A percentile compares a stretch with the other conserved stretches of the same genome.
phyloP scores from a whole-genome alignment of 345 rosid species.

The Abelmoschus esculentus region DNA sequence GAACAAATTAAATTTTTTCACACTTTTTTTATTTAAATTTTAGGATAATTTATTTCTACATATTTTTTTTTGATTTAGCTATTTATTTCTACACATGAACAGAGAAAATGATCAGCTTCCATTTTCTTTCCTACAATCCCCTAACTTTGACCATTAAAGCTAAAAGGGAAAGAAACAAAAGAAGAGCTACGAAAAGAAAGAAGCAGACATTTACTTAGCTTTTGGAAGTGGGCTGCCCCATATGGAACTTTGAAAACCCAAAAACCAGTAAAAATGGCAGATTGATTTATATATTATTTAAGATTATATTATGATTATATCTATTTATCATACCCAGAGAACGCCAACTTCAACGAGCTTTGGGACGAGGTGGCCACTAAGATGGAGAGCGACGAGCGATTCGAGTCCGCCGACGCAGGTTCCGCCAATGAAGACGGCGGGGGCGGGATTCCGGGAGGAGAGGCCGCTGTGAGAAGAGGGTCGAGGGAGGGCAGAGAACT shows the following conservation, averaged over 20 bases:
- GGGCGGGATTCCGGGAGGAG: neutral
- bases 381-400: neutral
- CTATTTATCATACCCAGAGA: neutral
- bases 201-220: neutral
- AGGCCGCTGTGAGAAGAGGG: neutral
- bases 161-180: neutral
- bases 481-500: neutral
- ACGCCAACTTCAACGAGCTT: neutral
- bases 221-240: neutral
- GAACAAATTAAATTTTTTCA: no score
- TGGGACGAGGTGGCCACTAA: neutral
- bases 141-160: neutral
- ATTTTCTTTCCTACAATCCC: neutral
- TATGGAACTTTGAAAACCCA: no score
- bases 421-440: neutral
- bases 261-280: neutral
- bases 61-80: no score
- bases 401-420: neutral
- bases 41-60: no score
- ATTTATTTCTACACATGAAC: no score
- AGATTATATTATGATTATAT: neutral
- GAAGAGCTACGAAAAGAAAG: neutral
- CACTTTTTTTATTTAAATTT: no score
- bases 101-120: no score
- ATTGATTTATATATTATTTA: neutral